Evolutionary conservation across 768 basidiomycete genomes (phyloP).

Genomic region (Calocera viscosa): DNA sequence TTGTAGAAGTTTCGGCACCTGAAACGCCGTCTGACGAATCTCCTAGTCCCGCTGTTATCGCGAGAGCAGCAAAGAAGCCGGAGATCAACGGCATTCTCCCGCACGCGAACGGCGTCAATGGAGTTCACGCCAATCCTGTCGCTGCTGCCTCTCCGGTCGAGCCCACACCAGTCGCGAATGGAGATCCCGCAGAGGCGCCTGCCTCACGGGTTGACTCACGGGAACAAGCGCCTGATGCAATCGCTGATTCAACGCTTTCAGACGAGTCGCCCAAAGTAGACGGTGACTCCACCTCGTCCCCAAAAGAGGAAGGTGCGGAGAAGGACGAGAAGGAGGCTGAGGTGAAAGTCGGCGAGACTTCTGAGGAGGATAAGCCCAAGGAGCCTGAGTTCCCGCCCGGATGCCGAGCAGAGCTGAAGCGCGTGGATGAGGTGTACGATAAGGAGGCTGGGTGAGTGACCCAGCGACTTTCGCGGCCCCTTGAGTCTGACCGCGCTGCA

Average conservation of each 20-base stretch:
- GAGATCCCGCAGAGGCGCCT: background rate
- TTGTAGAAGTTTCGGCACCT: background rate
- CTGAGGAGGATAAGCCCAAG: slow-evolving; percentile 13
- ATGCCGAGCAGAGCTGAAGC: slow-evolving; percentile 2
- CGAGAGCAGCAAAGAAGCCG: background rate
- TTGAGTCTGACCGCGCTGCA: background rate
- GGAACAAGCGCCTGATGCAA: background rate
- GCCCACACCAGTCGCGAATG: background rate
- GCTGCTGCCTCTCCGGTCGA: background rate
- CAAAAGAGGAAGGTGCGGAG: background rate
- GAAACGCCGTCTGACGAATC: background rate
- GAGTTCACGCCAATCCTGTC: background rate
- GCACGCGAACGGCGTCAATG: background rate
- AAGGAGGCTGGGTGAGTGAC: background rate
- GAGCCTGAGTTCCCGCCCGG: background rate
- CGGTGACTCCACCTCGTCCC: background rate
- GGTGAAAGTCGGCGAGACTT: slow-evolving; percentile 12
- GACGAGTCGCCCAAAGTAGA: background rate
- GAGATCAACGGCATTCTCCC: background rate
- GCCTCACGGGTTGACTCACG: too few relatives aligned
- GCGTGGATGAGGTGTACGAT: slow-evolving; percentile 12
- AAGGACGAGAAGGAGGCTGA: slow-evolving; percentile 13
- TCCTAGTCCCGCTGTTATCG: background rate
- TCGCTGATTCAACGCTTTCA: background rate
- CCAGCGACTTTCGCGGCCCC: background rate